Evolutionary conservation across 2,329 filamentous ascomycete species (phyloP).

Genomic region (Xylaria sp.): DNA sequence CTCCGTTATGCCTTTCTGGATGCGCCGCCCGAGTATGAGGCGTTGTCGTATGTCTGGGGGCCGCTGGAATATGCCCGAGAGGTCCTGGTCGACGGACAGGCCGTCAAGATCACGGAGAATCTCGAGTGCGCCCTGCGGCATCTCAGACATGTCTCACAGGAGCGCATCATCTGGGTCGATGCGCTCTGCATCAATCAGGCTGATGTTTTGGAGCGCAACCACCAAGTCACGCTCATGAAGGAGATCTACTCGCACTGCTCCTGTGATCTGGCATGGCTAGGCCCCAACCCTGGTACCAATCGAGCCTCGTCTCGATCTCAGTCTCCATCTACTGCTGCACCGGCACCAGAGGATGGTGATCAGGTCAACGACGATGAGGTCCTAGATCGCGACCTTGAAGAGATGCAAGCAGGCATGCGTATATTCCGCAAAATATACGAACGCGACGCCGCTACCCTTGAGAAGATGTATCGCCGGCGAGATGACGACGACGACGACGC

Average conservation of each 20-base stretch:
- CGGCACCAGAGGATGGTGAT: background rate
- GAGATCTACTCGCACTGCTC: background rate
- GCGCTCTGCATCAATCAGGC: slow-evolving; percentile 3
- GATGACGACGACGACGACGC: no score
- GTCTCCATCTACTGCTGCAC: no score
- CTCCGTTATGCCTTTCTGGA: background rate
- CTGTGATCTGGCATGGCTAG: background rate
- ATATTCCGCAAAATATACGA: background rate
- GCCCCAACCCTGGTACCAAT: background rate
- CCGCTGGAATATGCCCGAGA: background rate
- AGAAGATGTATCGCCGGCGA: background rate
- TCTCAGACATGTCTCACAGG: background rate
- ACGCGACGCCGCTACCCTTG: background rate
- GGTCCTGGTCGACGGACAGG: background rate
- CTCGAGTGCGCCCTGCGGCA: background rate
- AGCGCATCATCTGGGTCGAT: slow-evolving; percentile 3
- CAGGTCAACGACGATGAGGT: background rate
- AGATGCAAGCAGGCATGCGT: background rate
- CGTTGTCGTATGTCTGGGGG: slow-evolving; percentile 5
- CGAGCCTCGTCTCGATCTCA: background rate
- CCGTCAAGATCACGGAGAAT: background rate
- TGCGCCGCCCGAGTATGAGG: slow-evolving; percentile 2
- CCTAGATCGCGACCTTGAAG: background rate
- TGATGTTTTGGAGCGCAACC: background rate
- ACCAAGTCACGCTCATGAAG: slow-evolving; percentile 7